These are phyloP conservation scores for Xylaria hypoxylon DNA, from an alignment of 2,329 filamentous ascomycete species.

Conservation along the genomic window DNA sequence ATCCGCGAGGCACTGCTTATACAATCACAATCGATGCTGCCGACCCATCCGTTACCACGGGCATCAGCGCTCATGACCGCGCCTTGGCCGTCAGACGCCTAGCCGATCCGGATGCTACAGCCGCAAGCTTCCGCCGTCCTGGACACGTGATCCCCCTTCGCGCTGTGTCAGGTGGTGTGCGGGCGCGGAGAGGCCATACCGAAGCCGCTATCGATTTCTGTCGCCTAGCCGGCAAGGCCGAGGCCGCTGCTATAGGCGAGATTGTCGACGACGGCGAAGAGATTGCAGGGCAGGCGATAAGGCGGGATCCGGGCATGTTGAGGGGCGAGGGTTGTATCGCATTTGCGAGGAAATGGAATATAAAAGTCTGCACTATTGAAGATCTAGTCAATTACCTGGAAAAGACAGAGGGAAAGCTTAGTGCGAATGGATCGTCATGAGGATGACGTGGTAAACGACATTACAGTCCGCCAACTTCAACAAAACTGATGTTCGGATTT, in stretches of 20 bases:
- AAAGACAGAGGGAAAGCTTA: constrained; percentile 74
- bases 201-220: constrained; percentile 95
- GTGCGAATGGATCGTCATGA: constrained; percentile 55
- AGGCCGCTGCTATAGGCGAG: constrained; percentile 88
- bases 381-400: constrained; percentile 85
- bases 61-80: constrained; percentile 90
- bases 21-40: constrained; percentile 87
- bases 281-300: constrained; percentile 74
- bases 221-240: constrained; percentile 79
- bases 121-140: constrained; percentile 78
- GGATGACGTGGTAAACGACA: constrained; percentile 5
- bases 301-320: constrained; percentile 85
- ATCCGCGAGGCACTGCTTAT: constrained; percentile 92
- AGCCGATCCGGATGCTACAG: constrained; percentile 70
- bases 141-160: constrained; percentile 91
- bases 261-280: constrained; percentile 86
- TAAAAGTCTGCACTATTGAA: constrained; percentile 96
- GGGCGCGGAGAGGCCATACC: constrained; percentile 85
- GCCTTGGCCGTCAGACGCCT: constrained; percentile 83
- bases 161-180: constrained; percentile 82
- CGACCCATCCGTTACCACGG: constrained; percentile 80
- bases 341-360: constrained; percentile 88
- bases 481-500: background rate
- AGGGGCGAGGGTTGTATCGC: constrained; percentile 85
- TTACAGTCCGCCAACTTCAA: background rate